Percentiles rank a stretch among this genome's conserved stretches.
Evolutionary conservation across 202 grass and related monocot species (phyloP).

Genomic region (Setaria italica): DNA sequence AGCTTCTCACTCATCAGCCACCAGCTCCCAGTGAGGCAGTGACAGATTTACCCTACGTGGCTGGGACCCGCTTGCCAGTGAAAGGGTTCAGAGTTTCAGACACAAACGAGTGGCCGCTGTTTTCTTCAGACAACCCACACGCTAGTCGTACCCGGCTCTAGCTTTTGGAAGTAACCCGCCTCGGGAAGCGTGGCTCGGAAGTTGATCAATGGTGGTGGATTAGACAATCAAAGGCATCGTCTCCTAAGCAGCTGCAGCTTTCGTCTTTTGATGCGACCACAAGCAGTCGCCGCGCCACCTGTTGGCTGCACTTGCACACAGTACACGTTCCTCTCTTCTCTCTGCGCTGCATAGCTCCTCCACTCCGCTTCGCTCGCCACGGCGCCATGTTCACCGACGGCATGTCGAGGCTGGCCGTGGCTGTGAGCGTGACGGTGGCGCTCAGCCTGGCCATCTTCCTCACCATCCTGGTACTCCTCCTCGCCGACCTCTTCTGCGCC

Average conservation of each 20-base stretch:
- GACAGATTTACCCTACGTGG: not conserved
- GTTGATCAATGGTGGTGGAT: conserved; percentile 44
- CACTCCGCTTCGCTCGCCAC: not conserved
- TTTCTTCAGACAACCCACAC: conserved; percentile 18
- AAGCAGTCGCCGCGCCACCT: conserved; percentile 17
- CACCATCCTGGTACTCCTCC: conserved; percentile 70
- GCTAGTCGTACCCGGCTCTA: conserved; percentile 28
- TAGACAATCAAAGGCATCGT: conserved; percentile 29
- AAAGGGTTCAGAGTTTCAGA: not conserved
- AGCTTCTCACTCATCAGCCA: not conserved
- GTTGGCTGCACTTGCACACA: not conserved
- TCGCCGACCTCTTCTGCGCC: conserved; percentile 78
- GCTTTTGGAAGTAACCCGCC: conserved; percentile 45
- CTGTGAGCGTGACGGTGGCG: conserved; percentile 61
- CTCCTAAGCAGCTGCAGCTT: conserved; percentile 25
- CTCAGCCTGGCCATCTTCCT: conserved; percentile 74
- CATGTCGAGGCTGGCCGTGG: conserved; percentile 68
- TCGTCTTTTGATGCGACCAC: conserved; percentile 33
- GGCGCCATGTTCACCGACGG: conserved; percentile 56
- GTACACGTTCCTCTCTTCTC: not conserved
- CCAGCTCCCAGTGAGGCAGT: not conserved
- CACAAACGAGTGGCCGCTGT: not conserved
- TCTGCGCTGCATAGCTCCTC: not conserved
- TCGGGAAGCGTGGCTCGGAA: conserved; percentile 17
- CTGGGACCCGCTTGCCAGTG: conserved; percentile 17